Evolutionary conservation across 768 basidiomycete species (phyloP).

Genomic region (Mycena rosella): DNA sequence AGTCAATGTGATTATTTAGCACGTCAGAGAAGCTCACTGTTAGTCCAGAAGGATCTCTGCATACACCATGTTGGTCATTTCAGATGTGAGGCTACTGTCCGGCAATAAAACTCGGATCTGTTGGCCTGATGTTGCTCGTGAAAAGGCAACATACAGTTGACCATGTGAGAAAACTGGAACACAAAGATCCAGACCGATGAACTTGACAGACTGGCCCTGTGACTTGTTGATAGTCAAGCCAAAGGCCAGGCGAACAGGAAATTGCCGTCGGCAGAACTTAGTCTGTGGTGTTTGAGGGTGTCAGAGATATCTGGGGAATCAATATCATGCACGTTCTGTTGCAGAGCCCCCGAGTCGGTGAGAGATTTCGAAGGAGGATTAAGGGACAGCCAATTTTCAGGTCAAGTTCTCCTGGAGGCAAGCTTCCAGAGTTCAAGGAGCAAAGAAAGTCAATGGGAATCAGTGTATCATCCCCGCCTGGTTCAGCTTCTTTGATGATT

Average conservation of each 20-base stretch:
- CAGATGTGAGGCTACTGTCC: not conserved
- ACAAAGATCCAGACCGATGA: conserved; percentile 1
- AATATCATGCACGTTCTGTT: conserved; percentile 54
- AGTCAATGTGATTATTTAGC: too few relatives aligned
- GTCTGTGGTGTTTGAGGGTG: conserved; percentile 41
- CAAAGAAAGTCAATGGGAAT: conserved; percentile 55
- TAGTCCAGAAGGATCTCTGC: not conserved
- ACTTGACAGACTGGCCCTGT: conserved; percentile 1
- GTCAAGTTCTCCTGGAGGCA: conserved; percentile 53
- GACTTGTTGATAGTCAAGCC: conserved; percentile 63
- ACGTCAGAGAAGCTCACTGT: too few relatives aligned
- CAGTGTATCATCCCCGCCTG: conserved; percentile 38
- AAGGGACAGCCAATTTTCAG: conserved; percentile 51
- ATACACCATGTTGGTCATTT: not conserved
- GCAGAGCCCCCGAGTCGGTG: conserved; percentile 50
- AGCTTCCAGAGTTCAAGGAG: conserved; percentile 51
- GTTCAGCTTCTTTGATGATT: conserved; percentile 33
- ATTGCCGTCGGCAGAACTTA: conserved; percentile 51
- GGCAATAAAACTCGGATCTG: not conserved
- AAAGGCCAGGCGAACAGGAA: conserved; percentile 60
- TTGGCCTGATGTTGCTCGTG: conserved; percentile 1
- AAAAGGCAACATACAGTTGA: conserved; percentile 3
- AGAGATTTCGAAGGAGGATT: conserved; percentile 60
- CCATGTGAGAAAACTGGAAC: conserved; percentile 4
- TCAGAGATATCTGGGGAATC: conserved; percentile 51